These are phyloP conservation scores for Allomyces macrogynus DNA, from an alignment of 192 early-diverging fungal species.

Conservation along the genomic window DNA sequence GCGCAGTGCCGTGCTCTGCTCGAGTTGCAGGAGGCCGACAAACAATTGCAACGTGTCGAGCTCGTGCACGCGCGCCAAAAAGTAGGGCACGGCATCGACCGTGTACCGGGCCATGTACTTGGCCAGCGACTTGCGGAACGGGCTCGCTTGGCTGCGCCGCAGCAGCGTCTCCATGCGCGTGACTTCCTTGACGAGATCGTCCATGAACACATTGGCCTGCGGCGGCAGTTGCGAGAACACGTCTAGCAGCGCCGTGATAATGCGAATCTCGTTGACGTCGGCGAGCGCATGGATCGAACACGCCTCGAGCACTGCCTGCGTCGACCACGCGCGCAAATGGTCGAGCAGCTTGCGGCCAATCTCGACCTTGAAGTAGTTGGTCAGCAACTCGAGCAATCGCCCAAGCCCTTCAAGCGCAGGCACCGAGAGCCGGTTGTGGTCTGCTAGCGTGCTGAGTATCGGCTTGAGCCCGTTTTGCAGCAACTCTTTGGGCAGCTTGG, in stretches of 20 bases:
- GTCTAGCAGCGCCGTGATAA: conserved; percentile 84
- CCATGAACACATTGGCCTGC: conserved; percentile 76
- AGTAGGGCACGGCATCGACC: conserved; percentile 63
- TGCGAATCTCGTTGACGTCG: conserved; percentile 81
- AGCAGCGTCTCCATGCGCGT: conserved; percentile 67
- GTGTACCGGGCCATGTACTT: conserved; percentile 81
- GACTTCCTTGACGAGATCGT: conserved; percentile 70
- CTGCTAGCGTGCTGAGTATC: conserved; percentile 83
- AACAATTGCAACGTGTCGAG: conserved; percentile 42
- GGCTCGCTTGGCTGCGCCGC: conserved; percentile 67
- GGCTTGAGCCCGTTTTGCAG: conserved; percentile 90
- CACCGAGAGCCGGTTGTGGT: conserved; percentile 83
- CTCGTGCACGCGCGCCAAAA: conserved; percentile 46
- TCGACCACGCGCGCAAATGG: conserved; percentile 84
- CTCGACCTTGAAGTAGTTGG: conserved; percentile 96
- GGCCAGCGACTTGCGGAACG: conserved; percentile 76
- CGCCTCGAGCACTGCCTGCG: conserved; percentile 59
- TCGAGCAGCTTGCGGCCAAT: conserved; percentile 96
- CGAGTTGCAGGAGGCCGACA: conserved; percentile 28
- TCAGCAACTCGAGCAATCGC: conserved; percentile 74
- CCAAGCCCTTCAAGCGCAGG: conserved; percentile 84
- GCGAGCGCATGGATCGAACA: conserved; percentile 58
- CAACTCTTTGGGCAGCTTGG: conserved; percentile 82
- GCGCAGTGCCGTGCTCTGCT: conserved; percentile 33
- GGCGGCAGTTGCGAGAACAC: conserved; percentile 83